Evolutionary conservation across 2,329 filamentous ascomycete species (phyloP), one percentile per base, ranked within the genome.

Genomic region (Hypoxylon sp.): DNA sequence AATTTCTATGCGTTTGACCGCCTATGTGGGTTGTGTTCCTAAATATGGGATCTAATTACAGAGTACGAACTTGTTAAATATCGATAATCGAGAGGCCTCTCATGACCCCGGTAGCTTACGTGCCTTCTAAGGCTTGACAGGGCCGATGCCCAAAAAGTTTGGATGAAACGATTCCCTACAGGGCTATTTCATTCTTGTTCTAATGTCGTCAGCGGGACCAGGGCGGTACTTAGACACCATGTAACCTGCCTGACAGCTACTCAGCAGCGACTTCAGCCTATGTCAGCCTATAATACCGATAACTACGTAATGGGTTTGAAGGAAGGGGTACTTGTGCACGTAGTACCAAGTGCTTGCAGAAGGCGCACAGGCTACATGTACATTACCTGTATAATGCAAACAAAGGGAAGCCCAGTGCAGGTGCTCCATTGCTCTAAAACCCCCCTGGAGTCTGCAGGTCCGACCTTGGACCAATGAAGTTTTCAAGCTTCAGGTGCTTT

Each of bases 151-250:
- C 45, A 56, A 68, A 63, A 67, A 52, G 62, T 60, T 64, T 7
- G 48, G 70, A 70, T 72, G 70, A 72, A 72, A 70, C 70, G 38
- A 52, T 34, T 61, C 51, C 21, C 14, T 60, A 65, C 71, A 65
- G 60, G 66, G 58, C 53, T 57, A 32, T 60, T 49, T 19, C 25
- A 30, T 60, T 34, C 49, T 48, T 51, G 34, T 58, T 64, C 56
- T 48, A 56, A 66, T 51, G 63, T 66, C 60, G 58, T 69, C 57
- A 65, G 60, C 63, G 60, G 56, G 25, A 38, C 63, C 36, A 28
- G 57, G 36, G 28, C 34, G 52, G 65, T 59, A 65, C 61, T 60
- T 67, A 45, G 32, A 19, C 21, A 30, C 48, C 34, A 60, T 52
- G 60, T 67, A 64, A 53, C 51, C 32, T 14, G 30, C 41, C 21